Base-by-base conservation (phyloP, 176 grass and related monocot genomes). In the Eleusine coracana region DNA sequence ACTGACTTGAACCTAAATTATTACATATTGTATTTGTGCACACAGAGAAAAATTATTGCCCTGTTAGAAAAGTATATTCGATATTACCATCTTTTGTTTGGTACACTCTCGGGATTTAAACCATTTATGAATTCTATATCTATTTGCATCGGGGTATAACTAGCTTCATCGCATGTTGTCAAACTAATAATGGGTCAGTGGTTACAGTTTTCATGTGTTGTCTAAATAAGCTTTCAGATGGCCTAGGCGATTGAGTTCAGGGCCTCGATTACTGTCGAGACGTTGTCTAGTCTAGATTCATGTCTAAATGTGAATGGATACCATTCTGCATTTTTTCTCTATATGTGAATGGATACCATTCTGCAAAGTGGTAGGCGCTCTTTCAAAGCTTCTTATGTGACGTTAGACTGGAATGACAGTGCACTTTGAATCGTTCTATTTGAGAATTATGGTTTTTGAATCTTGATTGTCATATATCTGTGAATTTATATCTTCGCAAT, bases 401-500 rank as follows among this genome's bases (percentile, higher is more conserved):
- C 23, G 13, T 51, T 64, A 7, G 10, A 71, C 62, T 61, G 28
- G n/a, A 40, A 25, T 10, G 36, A 27, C 1, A 52, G 38, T 60
- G 41, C 11, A 8, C 50, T 17, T 44, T 16, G 51, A 54, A 54
- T 86, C 10, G 25, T 60, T 49, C 9, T 36, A 6, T 58, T 46
- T 66, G 28, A 48, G n/a, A 58, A 59, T 36, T 67, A 48, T 18
- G 13, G 11, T 49, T 20, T 3, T 23, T 23, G 8, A 59, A 10
- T 59, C 13, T 66, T 14, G 7, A 9, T 49, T 68, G 1, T 55
- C 75, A 72, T 76, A 49, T 23, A 59, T 59, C 20, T n/a, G 12
- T 75, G 49, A 75, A 69, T 59, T 66, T 59, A 59, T 38, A 87
- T 48, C 39, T 10, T 81, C 68, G 25, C 46, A 20, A 23, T 40